Conservation (phyloP, 768 basidiomycete genomes). For the Mrakia blollopis region DNA sequence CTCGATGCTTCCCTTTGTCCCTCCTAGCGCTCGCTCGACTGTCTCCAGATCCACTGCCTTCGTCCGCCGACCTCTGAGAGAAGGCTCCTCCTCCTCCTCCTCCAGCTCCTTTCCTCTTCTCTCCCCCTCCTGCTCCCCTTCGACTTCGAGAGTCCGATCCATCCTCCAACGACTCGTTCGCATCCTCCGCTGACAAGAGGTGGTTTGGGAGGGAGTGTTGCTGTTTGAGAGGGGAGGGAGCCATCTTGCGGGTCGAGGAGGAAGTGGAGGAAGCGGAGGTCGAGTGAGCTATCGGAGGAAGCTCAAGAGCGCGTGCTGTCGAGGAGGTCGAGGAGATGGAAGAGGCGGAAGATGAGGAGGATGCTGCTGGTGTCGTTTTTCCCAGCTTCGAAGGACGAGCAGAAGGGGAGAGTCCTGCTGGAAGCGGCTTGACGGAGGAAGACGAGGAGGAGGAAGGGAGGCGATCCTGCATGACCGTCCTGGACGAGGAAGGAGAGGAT, state of each 20-base stretch:
- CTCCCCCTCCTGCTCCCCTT: not conserved
- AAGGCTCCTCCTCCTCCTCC: too few species aligned
- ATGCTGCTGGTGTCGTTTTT: not conserved
- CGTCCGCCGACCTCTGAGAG: not conserved
- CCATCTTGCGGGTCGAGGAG: not conserved
- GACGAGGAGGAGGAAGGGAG: not conserved
- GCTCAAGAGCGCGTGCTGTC: not conserved
- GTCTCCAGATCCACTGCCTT: not conserved
- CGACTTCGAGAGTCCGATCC: not conserved
- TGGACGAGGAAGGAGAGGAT: not conserved
- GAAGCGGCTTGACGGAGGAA: not conserved
- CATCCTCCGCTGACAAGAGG: not conserved
- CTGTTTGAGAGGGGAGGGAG: conserved; percentile 1
- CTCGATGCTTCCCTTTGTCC: not conserved
- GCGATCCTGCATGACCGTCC: not conserved
- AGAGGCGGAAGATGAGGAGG: not conserved
- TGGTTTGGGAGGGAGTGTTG: not conserved
- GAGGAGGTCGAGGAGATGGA: not conserved
- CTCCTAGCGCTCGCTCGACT: not conserved
- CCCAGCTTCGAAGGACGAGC: not conserved
- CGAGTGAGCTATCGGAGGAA: not conserved
- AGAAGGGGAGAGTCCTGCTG: not conserved
- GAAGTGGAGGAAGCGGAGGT: too few species aligned
- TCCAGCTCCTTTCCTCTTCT: not conserved
- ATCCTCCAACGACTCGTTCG: not conserved